Conservation (phyloP, 2,329 filamentous ascomycete species). For the Claviceps digitariae region DNA sequence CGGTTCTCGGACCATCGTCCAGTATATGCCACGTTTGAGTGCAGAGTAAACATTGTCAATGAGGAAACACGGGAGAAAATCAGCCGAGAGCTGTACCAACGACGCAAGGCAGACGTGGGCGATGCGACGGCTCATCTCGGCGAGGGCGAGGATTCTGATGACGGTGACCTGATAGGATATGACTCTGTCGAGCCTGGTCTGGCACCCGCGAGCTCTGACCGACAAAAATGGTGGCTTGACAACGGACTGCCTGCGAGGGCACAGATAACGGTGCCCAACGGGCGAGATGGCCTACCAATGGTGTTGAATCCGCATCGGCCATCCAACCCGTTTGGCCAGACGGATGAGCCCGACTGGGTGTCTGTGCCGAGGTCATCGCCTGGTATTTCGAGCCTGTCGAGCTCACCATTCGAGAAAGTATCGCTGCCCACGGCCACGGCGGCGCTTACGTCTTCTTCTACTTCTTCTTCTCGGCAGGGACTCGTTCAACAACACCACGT, state of each 20-base stretch:
- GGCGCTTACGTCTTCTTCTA: constrained; percentile 21
- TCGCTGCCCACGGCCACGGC: constrained; percentile 30
- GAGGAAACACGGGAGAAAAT: constrained; percentile 59
- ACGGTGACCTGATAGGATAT: constrained; percentile 71
- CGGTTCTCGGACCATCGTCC: constrained; percentile 93
- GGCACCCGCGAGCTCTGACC: constrained; percentile 52
- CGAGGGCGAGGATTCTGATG: constrained; percentile 45
- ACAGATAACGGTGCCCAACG: constrained; percentile 48
- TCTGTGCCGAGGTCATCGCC: constrained; percentile 42
- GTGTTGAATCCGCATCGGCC: constrained; percentile 60
- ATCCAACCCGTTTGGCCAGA: constrained; percentile 68
- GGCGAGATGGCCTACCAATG: constrained; percentile 36
- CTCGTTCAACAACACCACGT: constrained; percentile 22
- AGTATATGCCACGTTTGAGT: constrained; percentile 81
- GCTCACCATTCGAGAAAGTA: constrained; percentile 45
- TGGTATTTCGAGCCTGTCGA: constrained; percentile 43
- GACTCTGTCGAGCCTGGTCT: constrained; percentile 71
- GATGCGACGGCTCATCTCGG: constrained; percentile 43
- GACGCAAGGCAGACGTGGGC: constrained; percentile 53
- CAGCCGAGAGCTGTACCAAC: constrained; percentile 60
- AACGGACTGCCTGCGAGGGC: constrained; percentile 65
- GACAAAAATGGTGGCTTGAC: constrained; percentile 58
- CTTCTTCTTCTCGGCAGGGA: constrained; percentile 21
- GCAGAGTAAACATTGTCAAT: constrained; percentile 67
- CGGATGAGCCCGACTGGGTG: constrained; percentile 76